Evolutionary conservation across 306 rosid species (phyloP).

Genomic region (Citrullus colocynthis): DNA sequence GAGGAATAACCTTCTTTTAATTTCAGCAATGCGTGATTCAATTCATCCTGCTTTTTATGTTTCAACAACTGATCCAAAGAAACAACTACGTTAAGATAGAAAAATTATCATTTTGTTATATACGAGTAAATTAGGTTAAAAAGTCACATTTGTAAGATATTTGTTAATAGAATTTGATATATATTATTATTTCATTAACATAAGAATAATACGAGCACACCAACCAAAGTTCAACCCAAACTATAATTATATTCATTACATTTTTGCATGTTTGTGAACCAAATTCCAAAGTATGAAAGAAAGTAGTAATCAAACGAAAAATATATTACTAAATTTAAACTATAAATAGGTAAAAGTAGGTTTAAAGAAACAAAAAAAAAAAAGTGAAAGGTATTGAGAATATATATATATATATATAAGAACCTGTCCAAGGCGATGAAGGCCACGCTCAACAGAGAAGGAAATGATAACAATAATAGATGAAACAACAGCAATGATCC

Average conservation of each 20-base stretch:
- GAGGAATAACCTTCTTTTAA: conserved; percentile 56
- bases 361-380: background rate
- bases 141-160: no score
- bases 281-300: no score
- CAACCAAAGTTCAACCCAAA: no score
- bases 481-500: conserved; percentile 81
- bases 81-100: background rate
- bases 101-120: background rate
- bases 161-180: no score
- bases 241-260: no score
- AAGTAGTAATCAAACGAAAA: no score
- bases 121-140: background rate
- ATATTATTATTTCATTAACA: no score
- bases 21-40: conserved; percentile 48
- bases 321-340: no score
- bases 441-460: conserved; percentile 50
- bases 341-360: no score
- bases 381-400: background rate
- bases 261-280: no score
- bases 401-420: no score
- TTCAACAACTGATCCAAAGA: conserved; percentile 4
- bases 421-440: conserved; percentile 77
- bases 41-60: conserved; percentile 22
- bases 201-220: no score
- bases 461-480: conserved; percentile 67